These are phyloP conservation scores for Yarrowia divulgata DNA, from an alignment of 805 yeast species.

Conservation along the genomic window DNA sequence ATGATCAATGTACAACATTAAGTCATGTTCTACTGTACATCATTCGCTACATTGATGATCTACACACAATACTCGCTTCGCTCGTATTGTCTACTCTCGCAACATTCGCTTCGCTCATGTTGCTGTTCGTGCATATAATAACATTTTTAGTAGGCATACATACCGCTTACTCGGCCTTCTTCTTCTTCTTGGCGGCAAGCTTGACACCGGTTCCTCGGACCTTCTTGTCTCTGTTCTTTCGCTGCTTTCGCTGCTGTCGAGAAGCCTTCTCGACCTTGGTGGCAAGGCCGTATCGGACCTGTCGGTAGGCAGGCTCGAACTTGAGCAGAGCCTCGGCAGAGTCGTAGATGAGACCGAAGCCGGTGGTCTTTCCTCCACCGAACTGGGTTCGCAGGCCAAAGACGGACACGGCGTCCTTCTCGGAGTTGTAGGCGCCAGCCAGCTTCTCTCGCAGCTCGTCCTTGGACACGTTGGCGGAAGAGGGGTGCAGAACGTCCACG, in stretches of 20 bases:
- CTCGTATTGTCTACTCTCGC: no score
- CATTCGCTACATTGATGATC: no score
- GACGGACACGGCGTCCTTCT: constrained; percentile 93
- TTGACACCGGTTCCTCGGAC: constrained; percentile 97
- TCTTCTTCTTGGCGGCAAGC: constrained; percentile 61
- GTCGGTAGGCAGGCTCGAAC: constrained; percentile 99
- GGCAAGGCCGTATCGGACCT: constrained; percentile 98
- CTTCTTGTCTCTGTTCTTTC: constrained; percentile 99
- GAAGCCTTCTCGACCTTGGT: constrained; percentile 95
- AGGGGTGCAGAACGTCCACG: constrained; percentile 99
- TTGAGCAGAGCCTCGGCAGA: constrained; percentile 96
- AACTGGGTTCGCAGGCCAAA: constrained; percentile 99
- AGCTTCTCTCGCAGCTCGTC: constrained; percentile 97
- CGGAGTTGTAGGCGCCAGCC: constrained; percentile 87
- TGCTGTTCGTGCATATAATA: constrained; percentile 16
- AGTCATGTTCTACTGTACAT: no score
- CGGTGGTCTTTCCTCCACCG: constrained; percentile 99
- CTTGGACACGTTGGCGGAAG: constrained; percentile 98
- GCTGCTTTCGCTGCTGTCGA: constrained; percentile 99
- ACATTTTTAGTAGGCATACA: constrained; percentile 18
- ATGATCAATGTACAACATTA: no score
- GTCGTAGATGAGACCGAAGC: constrained; percentile 99
- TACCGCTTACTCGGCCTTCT: constrained; percentile 38
- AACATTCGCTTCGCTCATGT: background rate
- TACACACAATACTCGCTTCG: no score